phyloP scores from a whole-genome alignment of 805 yeast species.

The Yarrowia yakushimensis region DNA sequence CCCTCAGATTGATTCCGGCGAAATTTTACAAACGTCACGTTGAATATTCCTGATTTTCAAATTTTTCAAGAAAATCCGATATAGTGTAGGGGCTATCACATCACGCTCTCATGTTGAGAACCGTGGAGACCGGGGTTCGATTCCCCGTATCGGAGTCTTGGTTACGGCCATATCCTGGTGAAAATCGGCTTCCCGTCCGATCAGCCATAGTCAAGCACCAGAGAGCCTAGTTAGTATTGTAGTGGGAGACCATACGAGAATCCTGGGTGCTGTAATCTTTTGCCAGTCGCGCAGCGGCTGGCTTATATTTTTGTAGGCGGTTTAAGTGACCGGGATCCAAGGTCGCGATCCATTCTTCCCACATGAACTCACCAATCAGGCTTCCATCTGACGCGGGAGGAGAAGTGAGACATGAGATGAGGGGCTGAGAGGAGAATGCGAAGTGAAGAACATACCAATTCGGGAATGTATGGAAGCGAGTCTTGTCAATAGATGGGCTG shows the following conservation, averaged over 20 bases:
- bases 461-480: too few relatives aligned
- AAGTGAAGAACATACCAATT: too few relatives aligned
- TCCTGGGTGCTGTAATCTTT: conserved; percentile 21
- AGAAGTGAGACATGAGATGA: not conserved
- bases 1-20: too few relatives aligned
- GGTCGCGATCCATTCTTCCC: too few relatives aligned
- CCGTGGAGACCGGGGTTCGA: conserved; percentile 26
- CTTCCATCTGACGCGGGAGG: not conserved
- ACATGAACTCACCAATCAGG: too few relatives aligned
- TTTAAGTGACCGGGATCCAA: too few relatives aligned
- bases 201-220: conserved; percentile 23
- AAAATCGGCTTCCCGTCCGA: conserved; percentile 23
- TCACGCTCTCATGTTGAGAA: conserved; percentile 22
- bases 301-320: not conserved
- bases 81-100: conserved; percentile 26
- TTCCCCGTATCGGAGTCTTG: conserved; percentile 24
- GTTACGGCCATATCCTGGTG: conserved; percentile 23
- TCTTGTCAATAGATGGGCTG: too few relatives aligned
- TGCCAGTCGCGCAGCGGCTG: not conserved
- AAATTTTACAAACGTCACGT: too few relatives aligned
- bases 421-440: not conserved
- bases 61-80: conserved; percentile 10
- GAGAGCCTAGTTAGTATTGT: conserved; percentile 22
- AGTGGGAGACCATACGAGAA: conserved; percentile 24
- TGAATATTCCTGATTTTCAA: too few relatives aligned